A percentile compares a stretch with the other conserved stretches of the same genome.
Conservation (phyloP, 192 early-diverging fungal species). For the Linnemannia schmuckeri region DNA sequence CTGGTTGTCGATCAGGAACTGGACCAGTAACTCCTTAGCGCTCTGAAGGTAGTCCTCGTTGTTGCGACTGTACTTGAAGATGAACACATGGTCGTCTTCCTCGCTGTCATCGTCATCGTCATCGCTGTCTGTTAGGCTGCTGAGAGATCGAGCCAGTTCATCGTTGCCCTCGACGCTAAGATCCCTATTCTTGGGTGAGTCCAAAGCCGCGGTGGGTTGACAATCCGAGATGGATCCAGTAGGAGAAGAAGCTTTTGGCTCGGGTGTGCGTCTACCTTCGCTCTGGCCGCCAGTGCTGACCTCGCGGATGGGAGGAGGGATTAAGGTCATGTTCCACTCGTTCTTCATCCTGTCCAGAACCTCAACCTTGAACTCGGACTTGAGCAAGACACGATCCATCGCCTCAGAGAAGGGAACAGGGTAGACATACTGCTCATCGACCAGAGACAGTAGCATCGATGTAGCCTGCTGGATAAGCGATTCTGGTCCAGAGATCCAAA, state of each 20-base stretch:
- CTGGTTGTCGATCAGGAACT: constrained; percentile 45
- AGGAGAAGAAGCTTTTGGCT: not conserved
- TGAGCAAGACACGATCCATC: constrained; percentile 42
- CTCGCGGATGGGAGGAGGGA: constrained; percentile 28
- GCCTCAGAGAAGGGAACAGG: constrained; percentile 53
- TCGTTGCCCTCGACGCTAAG: not conserved
- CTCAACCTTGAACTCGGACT: constrained; percentile 49
- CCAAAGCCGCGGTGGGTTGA: not conserved
- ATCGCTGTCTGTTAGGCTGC: constrained; percentile 47
- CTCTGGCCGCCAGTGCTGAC: not conserved
- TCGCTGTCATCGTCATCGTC: constrained; percentile 38
- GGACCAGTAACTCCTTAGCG: constrained; percentile 50
- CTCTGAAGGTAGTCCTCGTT: constrained; percentile 51
- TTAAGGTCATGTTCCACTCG: constrained; percentile 53
- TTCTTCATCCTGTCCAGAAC: constrained; percentile 47
- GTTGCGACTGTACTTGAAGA: constrained; percentile 58
- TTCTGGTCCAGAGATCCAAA: constrained; percentile 70
- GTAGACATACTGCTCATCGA: constrained; percentile 56
- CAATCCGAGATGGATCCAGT: not conserved
- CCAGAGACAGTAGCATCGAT: constrained; percentile 57
- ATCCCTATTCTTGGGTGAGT: not conserved
- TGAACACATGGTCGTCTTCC: constrained; percentile 46
- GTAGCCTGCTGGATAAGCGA: constrained; percentile 62
- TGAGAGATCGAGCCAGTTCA: constrained; percentile 42
- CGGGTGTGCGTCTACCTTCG: not conserved